Evolutionary conservation across 352 stramenopile species (phyloP).

Genomic region (Peronospora belbahrii): DNA sequence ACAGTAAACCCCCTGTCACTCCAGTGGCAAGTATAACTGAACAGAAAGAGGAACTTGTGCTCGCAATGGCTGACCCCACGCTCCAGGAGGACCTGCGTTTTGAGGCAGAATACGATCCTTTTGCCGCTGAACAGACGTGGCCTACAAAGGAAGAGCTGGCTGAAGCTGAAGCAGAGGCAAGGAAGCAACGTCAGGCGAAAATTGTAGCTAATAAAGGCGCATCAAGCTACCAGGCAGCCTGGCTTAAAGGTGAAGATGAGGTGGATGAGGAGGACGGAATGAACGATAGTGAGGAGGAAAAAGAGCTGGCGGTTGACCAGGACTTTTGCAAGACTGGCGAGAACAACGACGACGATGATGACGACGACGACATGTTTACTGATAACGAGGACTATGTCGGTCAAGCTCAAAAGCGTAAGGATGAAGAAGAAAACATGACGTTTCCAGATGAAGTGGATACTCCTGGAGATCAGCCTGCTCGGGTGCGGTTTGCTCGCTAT

Average conservation of each 20-base stretch:
- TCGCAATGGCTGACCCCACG: slow-evolving; percentile 55
- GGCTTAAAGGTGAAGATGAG: slow-evolving; percentile 81
- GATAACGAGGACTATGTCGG: slow-evolving; percentile 64
- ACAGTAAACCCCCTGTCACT: slow-evolving; percentile 11
- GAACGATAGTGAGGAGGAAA: slow-evolving; percentile 54
- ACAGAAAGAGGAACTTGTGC: slow-evolving; percentile 33
- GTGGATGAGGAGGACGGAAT: slow-evolving; percentile 48
- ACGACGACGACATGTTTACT: slow-evolving; percentile 71
- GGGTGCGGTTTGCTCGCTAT: slow-evolving; percentile 86
- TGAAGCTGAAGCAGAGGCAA: slow-evolving; percentile 60
- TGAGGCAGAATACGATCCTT: slow-evolving; percentile 88
- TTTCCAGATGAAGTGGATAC: slow-evolving; percentile 95
- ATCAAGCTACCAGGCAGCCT: slow-evolving; percentile 93
- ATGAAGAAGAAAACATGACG: slow-evolving; percentile 88
- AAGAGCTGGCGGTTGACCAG: slow-evolving; percentile 45
- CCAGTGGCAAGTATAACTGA: slow-evolving; percentile 6
- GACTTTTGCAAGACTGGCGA: slow-evolving; percentile 76
- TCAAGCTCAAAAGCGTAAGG: slow-evolving; percentile 73
- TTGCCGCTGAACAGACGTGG: slow-evolving; percentile 98
- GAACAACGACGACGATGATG: slow-evolving; percentile 38
- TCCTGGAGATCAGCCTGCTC: slow-evolving; percentile 46
- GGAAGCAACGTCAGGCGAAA: slow-evolving; percentile 48
- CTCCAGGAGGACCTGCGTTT: slow-evolving; percentile 79
- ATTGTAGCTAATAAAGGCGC: slow-evolving; percentile 45
- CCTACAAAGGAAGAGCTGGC: slow-evolving; percentile 93